A percentile compares a stretch with the other conserved stretches of the same genome.
Conservation (phyloP, 305 asterid genomes). For the Rubia tinctorum region DNA sequence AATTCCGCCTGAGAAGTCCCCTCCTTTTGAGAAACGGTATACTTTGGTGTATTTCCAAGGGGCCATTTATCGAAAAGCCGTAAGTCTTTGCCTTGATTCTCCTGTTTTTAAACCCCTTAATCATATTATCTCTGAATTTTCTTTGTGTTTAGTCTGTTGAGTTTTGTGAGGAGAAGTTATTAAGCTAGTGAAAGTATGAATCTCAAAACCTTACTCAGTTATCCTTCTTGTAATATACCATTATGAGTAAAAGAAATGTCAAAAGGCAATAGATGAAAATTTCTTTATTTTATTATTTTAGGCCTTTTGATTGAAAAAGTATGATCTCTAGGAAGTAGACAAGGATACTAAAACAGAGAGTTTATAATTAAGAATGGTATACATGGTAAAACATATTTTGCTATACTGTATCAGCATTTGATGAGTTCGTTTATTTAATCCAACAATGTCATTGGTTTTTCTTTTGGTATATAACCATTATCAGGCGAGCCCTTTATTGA, state of each 20-base stretch:
- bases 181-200: not conserved
- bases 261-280: not conserved
- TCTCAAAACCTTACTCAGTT: not conserved
- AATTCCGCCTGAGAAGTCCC: conserved; percentile 32
- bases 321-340: not conserved
- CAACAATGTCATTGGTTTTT: not conserved
- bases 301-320: not conserved
- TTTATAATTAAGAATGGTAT: not conserved
- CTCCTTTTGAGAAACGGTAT: conserved; percentile 47
- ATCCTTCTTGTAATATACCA: not conserved
- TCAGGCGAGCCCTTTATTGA: not conserved
- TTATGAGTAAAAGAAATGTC: not conserved
- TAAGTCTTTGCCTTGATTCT: conserved; percentile 38
- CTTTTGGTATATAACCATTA: not conserved
- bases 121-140: not conserved
- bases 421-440: not conserved
- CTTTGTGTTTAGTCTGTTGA: not conserved
- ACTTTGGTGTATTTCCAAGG: conserved; percentile 74
- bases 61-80: conserved; percentile 83
- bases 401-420: not conserved
- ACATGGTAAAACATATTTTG: not conserved
- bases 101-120: not conserved
- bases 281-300: not conserved
- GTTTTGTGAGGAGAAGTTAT: not conserved
- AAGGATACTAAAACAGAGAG: not conserved